A percentile compares a stretch with the other conserved stretches of the same genome.
phyloP scores from a whole-genome alignment of 768 basidiomycete species.

The Pleurotus tuoliensis region DNA sequence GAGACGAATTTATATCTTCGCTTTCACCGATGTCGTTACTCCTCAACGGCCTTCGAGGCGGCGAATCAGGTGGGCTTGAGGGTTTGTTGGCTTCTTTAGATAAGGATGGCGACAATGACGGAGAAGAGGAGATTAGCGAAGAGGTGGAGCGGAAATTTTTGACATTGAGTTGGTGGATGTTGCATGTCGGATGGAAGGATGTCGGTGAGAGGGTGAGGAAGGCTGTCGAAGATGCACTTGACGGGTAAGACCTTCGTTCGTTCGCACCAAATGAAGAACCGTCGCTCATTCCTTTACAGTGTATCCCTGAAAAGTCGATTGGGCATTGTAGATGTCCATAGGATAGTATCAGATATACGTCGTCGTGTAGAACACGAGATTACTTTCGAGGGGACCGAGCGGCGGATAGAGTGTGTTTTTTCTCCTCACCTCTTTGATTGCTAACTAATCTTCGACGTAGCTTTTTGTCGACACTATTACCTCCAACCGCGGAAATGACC shows the following conservation, averaged over 20 bases:
- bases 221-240: slow-evolving; percentile 80
- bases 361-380: slow-evolving; percentile 71
- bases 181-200: slow-evolving; percentile 90
- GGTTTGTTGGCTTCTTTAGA: background rate
- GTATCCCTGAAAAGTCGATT: slow-evolving; percentile 82
- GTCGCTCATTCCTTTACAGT: slow-evolving; percentile 31
- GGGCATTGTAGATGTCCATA: slow-evolving; percentile 62
- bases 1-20: slow-evolving; percentile 39
- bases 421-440: slow-evolving; percentile 5
- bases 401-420: slow-evolving; percentile 47
- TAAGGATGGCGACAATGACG: slow-evolving; percentile 16
- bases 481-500: slow-evolving; percentile 67
- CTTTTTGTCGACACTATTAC: slow-evolving; percentile 72
- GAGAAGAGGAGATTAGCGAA: slow-evolving; percentile 39
- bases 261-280: too few species aligned
- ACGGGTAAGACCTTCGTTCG: slow-evolving; percentile 51
- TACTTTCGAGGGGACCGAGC: slow-evolving; percentile 56
- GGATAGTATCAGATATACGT: slow-evolving; percentile 69
- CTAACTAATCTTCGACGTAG: slow-evolving; percentile 27
- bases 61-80: slow-evolving; percentile 16
- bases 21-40: slow-evolving; percentile 35
- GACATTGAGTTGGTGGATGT: slow-evolving; percentile 89
- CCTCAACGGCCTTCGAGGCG: slow-evolving; percentile 20
- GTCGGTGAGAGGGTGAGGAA: slow-evolving; percentile 68
- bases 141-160: slow-evolving; percentile 78